Conservation (phyloP, 2,329 filamentous ascomycete species). For the Plectosphaerella cucumerina region DNA sequence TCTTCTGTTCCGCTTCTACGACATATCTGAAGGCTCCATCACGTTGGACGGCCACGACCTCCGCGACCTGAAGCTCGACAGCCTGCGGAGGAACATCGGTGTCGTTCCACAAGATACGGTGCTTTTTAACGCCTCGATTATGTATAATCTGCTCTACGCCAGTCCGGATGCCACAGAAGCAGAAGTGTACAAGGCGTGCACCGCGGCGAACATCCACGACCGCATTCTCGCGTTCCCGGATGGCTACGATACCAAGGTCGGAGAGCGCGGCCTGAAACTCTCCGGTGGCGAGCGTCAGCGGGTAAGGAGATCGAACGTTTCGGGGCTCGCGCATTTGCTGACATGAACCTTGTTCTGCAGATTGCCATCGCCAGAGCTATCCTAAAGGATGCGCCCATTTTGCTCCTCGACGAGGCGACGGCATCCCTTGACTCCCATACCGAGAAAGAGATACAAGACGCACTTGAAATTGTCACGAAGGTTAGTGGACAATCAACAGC, state of each 20-base stretch:
- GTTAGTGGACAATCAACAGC: no score
- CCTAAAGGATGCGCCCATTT: slow-evolving; percentile 64
- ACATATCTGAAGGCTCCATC: slow-evolving; percentile 39
- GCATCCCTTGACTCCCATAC: slow-evolving; percentile 63
- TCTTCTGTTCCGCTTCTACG: slow-evolving; percentile 48
- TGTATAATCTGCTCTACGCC: slow-evolving; percentile 52
- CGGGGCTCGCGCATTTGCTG: not conserved
- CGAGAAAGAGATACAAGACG: slow-evolving; percentile 53
- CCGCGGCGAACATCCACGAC: slow-evolving; percentile 50
- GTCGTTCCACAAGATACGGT: slow-evolving; percentile 41
- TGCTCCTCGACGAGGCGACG: slow-evolving; percentile 69
- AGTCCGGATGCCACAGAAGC: slow-evolving; percentile 42
- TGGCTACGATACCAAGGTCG: slow-evolving; percentile 48
- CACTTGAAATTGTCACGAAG: slow-evolving; percentile 41
- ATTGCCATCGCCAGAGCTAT: slow-evolving; percentile 60
- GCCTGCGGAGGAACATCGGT: slow-evolving; percentile 35
- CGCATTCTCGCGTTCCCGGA: slow-evolving; percentile 49
- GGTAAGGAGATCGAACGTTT: slow-evolving; percentile 23
- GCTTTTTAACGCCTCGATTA: slow-evolving; percentile 49
- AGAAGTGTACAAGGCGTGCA: slow-evolving; percentile 47
- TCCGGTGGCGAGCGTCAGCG: slow-evolving; percentile 60
- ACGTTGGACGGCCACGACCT: slow-evolving; percentile 42
- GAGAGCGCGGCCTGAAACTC: slow-evolving; percentile 47
- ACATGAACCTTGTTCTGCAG: slow-evolving; percentile 14
- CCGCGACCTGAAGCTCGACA: slow-evolving; percentile 32